Conservation (phyloP, 129 eudicot species). For the Saposhnikovia divaricata region DNA sequence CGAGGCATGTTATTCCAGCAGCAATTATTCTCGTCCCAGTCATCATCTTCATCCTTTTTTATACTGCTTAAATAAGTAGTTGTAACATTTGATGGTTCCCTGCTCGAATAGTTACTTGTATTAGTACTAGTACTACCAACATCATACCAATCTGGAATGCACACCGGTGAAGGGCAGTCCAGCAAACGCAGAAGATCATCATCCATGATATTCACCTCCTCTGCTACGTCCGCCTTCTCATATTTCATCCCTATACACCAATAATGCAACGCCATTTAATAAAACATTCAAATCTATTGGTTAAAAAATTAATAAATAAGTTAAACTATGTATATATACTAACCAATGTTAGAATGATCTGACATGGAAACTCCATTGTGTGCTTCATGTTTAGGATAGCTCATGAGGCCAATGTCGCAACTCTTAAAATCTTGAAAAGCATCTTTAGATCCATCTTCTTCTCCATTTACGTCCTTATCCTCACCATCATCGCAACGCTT, state of each 20-base stretch:
- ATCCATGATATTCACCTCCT: constrained; percentile 33
- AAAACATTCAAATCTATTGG: not conserved
- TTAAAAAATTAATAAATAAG: not conserved
- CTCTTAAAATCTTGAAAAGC: constrained; percentile 23
- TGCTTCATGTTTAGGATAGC: constrained; percentile 3
- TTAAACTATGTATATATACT: constrained; percentile 15
- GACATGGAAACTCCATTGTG: constrained; percentile 25
- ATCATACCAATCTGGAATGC: constrained; percentile 45
- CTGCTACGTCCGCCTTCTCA: constrained; percentile 12
- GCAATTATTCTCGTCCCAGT: not conserved
- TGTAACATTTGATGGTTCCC: constrained; percentile 22
- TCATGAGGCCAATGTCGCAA: not conserved
- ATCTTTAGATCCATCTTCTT: constrained; percentile 13
- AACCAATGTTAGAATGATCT: constrained; percentile 20
- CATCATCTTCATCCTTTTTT: not conserved
- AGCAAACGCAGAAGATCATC: constrained; percentile 63
- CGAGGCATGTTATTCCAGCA: constrained; percentile 5
- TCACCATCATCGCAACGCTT: not conserved
- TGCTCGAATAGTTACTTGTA: constrained; percentile 4
- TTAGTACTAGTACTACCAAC: constrained; percentile 14
- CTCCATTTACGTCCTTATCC: constrained; percentile 17
- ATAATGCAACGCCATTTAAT: not conserved
- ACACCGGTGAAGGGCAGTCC: constrained; percentile 47
- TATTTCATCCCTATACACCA: constrained; percentile 19
- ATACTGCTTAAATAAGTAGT: not conserved